Evolutionary conservation across 148 eudicot species (phyloP).

Genomic region (Persicaria tinctoria): DNA sequence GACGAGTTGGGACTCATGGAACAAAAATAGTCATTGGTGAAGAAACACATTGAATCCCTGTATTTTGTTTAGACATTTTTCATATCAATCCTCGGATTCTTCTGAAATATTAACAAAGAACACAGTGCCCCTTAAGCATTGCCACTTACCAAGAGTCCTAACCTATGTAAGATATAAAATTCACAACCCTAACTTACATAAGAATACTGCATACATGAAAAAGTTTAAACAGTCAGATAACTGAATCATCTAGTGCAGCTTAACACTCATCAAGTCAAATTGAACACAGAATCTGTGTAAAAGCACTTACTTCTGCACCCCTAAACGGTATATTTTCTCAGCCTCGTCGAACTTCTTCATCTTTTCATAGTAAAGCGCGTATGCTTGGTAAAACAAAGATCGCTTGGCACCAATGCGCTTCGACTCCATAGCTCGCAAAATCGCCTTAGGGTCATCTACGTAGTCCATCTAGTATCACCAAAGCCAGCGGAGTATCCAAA

Average conservation of each 20-base stretch:
- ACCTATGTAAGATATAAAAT: not conserved
- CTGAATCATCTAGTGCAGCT: not conserved
- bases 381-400: slow-evolving; percentile 77
- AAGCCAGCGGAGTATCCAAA: slow-evolving; percentile 5
- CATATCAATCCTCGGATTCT: no score
- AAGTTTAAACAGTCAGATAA: not conserved
- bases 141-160: not conserved
- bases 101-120: not conserved
- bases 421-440: slow-evolving; percentile 60
- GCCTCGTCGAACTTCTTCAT: slow-evolving; percentile 78
- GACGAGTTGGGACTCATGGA: not conserved
- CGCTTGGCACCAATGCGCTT: slow-evolving; percentile 56
- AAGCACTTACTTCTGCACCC: slow-evolving; percentile 72
- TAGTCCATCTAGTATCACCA: slow-evolving; percentile 66
- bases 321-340: slow-evolving; percentile 71
- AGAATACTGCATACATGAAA: not conserved
- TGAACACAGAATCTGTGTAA: not conserved
- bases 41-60: not conserved
- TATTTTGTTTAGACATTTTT: no score
- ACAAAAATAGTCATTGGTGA: not conserved
- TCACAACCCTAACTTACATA: not conserved
- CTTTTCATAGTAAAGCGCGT: slow-evolving; percentile 91
- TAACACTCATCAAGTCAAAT: not conserved
- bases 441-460: slow-evolving; percentile 80
- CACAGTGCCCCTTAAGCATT: not conserved